Evolutionary conservation across 140 eudicot species (phyloP).

Genomic region (Bidens hawaiensis): DNA sequence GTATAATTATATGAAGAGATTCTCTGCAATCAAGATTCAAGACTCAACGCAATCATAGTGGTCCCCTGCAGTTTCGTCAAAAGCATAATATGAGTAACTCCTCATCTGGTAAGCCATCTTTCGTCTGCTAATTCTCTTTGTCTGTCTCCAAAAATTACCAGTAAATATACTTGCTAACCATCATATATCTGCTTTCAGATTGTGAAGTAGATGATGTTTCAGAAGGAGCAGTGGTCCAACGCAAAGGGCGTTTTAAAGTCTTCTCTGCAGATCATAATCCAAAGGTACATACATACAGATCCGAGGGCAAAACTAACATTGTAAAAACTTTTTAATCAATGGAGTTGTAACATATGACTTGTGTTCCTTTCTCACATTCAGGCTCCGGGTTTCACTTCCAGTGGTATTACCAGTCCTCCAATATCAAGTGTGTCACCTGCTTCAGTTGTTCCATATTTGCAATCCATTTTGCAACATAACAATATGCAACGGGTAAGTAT

Average conservation of each 20-base stretch:
- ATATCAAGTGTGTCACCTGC: constrained; percentile 43
- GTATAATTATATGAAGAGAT: constrained; percentile 48
- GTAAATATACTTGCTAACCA: neutral
- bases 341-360: constrained; percentile 32
- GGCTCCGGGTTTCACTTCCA: constrained; percentile 46
- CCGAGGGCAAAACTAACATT: neutral
- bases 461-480: constrained; percentile 76
- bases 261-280: constrained; percentile 66
- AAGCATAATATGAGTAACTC: constrained; percentile 45
- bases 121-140: constrained; percentile 2
- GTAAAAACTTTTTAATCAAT: constrained; percentile 8
- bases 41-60: constrained; percentile 67
- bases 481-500: constrained; percentile 66
- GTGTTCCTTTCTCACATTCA: constrained; percentile 24
- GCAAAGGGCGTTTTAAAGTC: constrained; percentile 96
- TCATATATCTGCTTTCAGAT: neutral
- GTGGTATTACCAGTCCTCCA: constrained; percentile 39
- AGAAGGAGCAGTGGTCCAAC: constrained; percentile 78
- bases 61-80: constrained; percentile 72
- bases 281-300: constrained; percentile 24
- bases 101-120: constrained; percentile 39
- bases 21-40: constrained; percentile 45
- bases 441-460: constrained; percentile 75
- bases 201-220: constrained; percentile 70
- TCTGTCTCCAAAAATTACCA: neutral